A percentile compares a stretch with the other conserved stretches of the same genome.
These are phyloP conservation scores for Clavaria fumosa DNA, from an alignment of 768 basidiomycete genomes.

Conservation along the genomic window DNA sequence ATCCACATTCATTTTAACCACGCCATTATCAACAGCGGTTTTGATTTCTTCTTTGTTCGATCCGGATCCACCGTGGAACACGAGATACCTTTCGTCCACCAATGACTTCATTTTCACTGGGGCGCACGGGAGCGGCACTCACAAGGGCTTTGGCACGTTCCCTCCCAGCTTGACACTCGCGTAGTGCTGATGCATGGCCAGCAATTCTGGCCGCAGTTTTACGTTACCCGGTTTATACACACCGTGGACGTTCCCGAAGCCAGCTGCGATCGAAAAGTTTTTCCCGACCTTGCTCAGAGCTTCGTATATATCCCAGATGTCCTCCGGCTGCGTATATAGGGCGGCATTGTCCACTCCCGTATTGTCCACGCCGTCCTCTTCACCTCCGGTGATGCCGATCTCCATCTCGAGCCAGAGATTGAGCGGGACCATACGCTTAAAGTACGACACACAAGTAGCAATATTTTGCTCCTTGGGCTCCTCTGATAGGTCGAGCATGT, in stretches of 20 bases:
- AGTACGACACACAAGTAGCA: constrained; percentile 83
- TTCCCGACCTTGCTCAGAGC: constrained; percentile 75
- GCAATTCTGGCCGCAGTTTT: constrained; percentile 77
- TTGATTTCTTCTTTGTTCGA: constrained; percentile 92
- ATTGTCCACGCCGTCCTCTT: constrained; percentile 99
- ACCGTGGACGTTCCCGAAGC: constrained; percentile 97
- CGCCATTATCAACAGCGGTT: constrained; percentile 81
- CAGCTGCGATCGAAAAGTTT: constrained; percentile 96
- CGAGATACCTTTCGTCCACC: constrained; percentile 55
- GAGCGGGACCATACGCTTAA: constrained; percentile 84
- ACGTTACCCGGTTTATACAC: constrained; percentile 99
- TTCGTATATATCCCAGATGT: constrained; percentile 81
- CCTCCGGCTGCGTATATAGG: constrained; percentile 95
- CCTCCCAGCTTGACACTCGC: constrained; percentile 52
- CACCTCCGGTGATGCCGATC: constrained; percentile 99
- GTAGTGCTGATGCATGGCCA: constrained; percentile 80
- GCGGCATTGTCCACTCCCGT: constrained; percentile 83
- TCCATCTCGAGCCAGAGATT: constrained; percentile 99
- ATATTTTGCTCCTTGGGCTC: constrained; percentile 91
- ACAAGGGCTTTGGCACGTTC: constrained; percentile 66
- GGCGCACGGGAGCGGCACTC: constrained; percentile 4
- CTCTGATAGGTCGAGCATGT: constrained; percentile 98
- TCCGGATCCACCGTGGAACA: constrained; percentile 99
- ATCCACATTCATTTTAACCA: constrained; percentile 99
- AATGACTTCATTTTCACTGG: constrained; percentile 2